phyloP scores from a whole-genome alignment of 1,139 yeast species.

The Ashbya aceris region DNA sequence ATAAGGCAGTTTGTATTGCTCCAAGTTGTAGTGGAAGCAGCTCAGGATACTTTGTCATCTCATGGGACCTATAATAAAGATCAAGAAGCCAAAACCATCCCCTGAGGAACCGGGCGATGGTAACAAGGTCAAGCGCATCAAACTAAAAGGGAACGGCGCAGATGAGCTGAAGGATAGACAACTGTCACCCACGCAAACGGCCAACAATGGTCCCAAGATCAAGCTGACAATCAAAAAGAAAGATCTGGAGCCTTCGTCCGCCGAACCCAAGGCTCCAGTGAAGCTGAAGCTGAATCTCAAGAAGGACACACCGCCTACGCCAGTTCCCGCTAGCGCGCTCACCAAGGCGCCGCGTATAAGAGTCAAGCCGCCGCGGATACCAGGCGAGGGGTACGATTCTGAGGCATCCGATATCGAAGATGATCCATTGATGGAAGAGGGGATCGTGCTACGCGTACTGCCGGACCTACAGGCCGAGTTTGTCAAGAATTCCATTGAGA shows the following conservation, averaged over 20 bases:
- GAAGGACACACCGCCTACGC: conserved; percentile 14
- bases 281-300: conserved; percentile 28
- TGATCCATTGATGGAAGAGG: conserved; percentile 87
- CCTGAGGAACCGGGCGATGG: conserved; percentile 11
- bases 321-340: conserved; percentile 9
- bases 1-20: too few species aligned
- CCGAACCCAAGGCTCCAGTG: conserved; percentile 6
- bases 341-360: conserved; percentile 51
- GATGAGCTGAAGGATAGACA: background rate
- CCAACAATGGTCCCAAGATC: conserved; percentile 23
- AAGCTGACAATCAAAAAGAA: conserved; percentile 29
- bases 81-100: conserved; percentile 22
- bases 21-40: too few species aligned
- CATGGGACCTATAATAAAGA: conserved; percentile 21
- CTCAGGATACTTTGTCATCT: background rate
- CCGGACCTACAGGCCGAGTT: conserved; percentile 60
- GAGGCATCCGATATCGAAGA: conserved; percentile 96
- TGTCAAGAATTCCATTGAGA: conserved; percentile 69
- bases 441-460: conserved; percentile 66
- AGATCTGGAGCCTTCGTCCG: conserved; percentile 5
- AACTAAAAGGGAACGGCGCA: conserved; percentile 18
- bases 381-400: conserved; percentile 94
- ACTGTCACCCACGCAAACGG: conserved; percentile 7
- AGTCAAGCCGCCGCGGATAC: conserved; percentile 74
- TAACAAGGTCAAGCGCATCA: conserved; percentile 18